phyloP scores from a whole-genome alignment of 177 flowering plant genomes.

The Vitis hybrid region DNA sequence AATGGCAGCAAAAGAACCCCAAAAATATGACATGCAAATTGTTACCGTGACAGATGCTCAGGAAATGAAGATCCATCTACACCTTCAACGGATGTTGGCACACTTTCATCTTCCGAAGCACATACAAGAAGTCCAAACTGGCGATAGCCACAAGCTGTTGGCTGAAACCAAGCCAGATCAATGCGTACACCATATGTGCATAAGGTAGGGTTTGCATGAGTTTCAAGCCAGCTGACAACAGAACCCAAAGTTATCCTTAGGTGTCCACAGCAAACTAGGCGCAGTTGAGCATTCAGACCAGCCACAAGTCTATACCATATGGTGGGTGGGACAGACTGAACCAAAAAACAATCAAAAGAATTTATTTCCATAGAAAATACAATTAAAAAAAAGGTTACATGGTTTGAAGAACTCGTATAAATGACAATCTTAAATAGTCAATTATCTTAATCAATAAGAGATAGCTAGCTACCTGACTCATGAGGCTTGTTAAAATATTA shows the following conservation, averaged over 20 bases:
- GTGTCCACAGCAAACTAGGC: constrained; percentile 84
- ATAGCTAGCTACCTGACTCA: constrained; percentile 72
- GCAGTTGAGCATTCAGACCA: constrained; percentile 94
- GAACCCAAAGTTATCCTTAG: constrained; percentile 56
- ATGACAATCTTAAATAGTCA: not conserved
- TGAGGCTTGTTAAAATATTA: constrained; percentile 83
- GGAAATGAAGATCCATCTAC: constrained; percentile 24
- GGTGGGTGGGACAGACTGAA: constrained; percentile 90
- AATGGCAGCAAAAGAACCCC: constrained; percentile 8
- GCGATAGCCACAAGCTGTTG: constrained; percentile 68
- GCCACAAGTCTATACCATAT: constrained; percentile 94
- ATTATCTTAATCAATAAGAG: not conserved
- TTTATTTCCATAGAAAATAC: not conserved
- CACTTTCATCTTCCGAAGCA: constrained; percentile 51
- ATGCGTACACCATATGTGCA: constrained; percentile 56
- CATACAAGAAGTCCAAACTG: constrained; percentile 82
- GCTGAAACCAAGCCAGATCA: constrained; percentile 85
- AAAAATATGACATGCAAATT: not conserved
- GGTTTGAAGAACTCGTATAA: not conserved
- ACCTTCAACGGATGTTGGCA: constrained; percentile 23
- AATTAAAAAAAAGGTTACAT: not conserved
- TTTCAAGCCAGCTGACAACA: constrained; percentile 82
- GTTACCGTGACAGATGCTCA: constrained; percentile 52
- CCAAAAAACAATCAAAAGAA: constrained; percentile 2
- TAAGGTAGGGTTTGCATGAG: constrained; percentile 85